phyloP scores from a whole-genome alignment of 148 eudicot species.

The Nyssa sinensis region DNA sequence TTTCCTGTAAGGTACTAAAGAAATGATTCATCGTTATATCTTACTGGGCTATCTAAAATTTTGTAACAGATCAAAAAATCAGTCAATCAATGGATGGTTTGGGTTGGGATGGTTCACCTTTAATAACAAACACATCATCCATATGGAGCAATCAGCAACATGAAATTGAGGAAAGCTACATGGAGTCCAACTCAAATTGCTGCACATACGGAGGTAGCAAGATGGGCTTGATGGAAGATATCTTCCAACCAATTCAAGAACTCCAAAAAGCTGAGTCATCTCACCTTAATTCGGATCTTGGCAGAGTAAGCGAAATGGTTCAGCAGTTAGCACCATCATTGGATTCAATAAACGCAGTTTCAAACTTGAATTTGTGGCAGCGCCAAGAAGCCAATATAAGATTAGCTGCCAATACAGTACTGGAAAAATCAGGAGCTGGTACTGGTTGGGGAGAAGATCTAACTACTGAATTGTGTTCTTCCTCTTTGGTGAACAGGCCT shows the following conservation, averaged over 20 bases:
- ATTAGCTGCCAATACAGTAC: not conserved
- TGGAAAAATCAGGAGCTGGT: not conserved
- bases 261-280: not conserved
- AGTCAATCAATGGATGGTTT: constrained; percentile 28
- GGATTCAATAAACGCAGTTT: constrained; percentile 3
- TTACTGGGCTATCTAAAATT: not conserved
- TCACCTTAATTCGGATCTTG: not conserved
- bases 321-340: not conserved
- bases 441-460: not conserved
- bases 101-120: constrained; percentile 26
- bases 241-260: not conserved
- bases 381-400: not conserved
- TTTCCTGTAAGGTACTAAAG: not conserved
- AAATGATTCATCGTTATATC: not conserved
- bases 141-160: constrained; percentile 27
- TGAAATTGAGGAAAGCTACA: constrained; percentile 24
- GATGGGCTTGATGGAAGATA: not conserved
- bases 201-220: no score
- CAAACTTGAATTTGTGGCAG: not conserved
- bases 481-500: not conserved
- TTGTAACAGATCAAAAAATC: not conserved
- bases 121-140: constrained; percentile 12
- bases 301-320: constrained; percentile 7
- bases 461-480: no score
- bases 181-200: constrained; percentile 4